Evolutionary conservation across 257 asterid genomes (phyloP), one percentile per base, ranked within the genome.

Genomic region (Dorcoceras hygrometricum): DNA sequence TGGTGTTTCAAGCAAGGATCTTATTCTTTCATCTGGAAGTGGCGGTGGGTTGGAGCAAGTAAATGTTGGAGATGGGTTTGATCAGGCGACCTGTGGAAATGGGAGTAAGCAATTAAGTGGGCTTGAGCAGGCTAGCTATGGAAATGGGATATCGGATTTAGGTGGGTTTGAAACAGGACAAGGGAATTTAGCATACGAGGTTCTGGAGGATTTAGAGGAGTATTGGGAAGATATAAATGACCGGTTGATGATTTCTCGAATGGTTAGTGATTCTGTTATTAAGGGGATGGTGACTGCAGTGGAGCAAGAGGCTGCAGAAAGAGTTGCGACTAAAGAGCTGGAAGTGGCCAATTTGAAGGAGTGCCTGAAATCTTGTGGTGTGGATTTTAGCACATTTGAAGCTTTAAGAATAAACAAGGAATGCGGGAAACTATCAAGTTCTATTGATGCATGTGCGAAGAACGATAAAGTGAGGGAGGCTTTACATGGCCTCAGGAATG

Each of bases 201-300:
- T 88, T 71, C 75, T 93, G 87, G 90, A 79, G 78, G 81, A 70
- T 71, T 75, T 85, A 59, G 97, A 89, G 28, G 86, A 86, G 25
- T 90, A 83, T 68, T 74, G 73, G 82, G 91, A 88, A 19, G 95
- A 86, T 67, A 78, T 93, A 48, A 76, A 70, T 63, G 83, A 84
- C 67, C 73, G 90, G 48, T 68, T 93, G 31, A 72, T 64, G 65
- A 77, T 90, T 68, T 90, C 96, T 0, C 81, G 95, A 76, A 79
- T 90, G 95, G 99, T 93, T 12, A 82, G 87, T 71, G 85, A 93
- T 69, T 88, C 99, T 32, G 77, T 93, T 65, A 83, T 84, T 61
- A 90, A 85, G 76, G 96, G 99, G 68, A 82, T 93, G 87, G 96
- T 93, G 63, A 77, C 75, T 65, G 96, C 97, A 19, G 89, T 90